These are phyloP conservation scores for Blastomyces emzantsi DNA, from an alignment of 2,329 filamentous ascomycete genomes.

Conservation along the genomic window DNA sequence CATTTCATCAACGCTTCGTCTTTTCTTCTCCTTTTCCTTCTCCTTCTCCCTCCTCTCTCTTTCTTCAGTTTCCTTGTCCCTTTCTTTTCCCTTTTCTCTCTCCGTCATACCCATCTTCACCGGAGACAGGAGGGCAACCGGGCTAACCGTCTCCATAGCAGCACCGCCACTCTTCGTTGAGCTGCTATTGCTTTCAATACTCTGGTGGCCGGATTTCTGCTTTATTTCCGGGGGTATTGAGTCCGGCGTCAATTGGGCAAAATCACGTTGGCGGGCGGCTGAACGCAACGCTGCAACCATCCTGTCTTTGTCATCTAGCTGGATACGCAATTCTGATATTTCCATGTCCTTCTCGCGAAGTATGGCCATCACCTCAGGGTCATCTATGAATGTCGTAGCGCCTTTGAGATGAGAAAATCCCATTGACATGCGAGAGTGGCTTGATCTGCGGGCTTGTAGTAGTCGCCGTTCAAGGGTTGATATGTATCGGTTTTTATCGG, in stretches of 20 bases:
- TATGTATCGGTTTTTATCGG: constrained; percentile 97
- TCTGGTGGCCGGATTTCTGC: constrained; percentile 20
- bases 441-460: constrained; percentile 79
- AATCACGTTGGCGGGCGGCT: constrained; percentile 75
- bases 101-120: constrained; percentile 23
- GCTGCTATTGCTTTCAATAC: constrained; percentile 24
- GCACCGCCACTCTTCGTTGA: constrained; percentile 19
- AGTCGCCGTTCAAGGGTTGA: constrained; percentile 85
- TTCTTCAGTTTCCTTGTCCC: constrained; percentile 24
- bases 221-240: constrained; percentile 23
- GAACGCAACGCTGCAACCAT: constrained; percentile 84
- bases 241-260: constrained; percentile 53
- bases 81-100: constrained; percentile 13
- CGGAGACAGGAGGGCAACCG: constrained; percentile 24
- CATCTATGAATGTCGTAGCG: constrained; percentile 61
- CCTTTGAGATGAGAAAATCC: constrained; percentile 51
- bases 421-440: constrained; percentile 76
- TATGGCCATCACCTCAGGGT: constrained; percentile 61
- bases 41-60: constrained; percentile 35
- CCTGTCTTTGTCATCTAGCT: constrained; percentile 87
- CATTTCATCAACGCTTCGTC: constrained; percentile 79
- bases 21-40: constrained; percentile 43
- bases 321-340: constrained; percentile 79
- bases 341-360: constrained; percentile 86
- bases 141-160: constrained; percentile 19